Evolutionary conservation across 208 protist genomes (phyloP).

Genomic region (Leishmania aethiopica): DNA sequence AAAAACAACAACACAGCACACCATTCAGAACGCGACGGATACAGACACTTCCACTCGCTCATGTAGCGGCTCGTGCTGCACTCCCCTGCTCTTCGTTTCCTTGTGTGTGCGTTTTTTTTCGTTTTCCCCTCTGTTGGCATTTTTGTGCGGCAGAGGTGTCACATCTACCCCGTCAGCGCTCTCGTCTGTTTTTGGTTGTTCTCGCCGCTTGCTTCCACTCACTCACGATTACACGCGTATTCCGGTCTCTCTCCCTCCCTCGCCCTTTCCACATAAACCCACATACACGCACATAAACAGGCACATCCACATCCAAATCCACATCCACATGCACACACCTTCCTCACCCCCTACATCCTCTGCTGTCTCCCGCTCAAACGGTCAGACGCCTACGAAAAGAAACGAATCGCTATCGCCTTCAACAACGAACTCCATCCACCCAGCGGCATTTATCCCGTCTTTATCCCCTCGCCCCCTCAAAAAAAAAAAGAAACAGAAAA

Average conservation of each 20-base stretch:
- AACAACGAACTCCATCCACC: not conserved
- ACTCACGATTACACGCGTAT: not conserved
- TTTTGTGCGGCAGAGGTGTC: not conserved
- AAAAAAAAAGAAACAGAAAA: not conserved
- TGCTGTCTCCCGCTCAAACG: not conserved
- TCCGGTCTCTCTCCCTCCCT: no score
- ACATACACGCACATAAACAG: not conserved
- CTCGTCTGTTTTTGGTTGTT: not conserved
- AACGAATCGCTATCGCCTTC: not conserved
- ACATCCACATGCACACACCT: no score
- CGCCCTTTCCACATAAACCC: no score
- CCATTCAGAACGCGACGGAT: not conserved
- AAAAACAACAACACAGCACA: not conserved
- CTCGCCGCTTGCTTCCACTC: not conserved
- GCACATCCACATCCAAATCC: not conserved
- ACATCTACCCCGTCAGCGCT: not conserved
- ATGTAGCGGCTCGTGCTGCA: not conserved
- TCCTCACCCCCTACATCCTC: not conserved
- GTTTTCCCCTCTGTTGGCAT: not conserved
- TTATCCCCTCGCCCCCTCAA: not conserved
- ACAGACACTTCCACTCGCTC: not conserved
- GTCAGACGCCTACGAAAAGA: not conserved
- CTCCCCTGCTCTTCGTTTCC: not conserved
- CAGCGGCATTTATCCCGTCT: not conserved
- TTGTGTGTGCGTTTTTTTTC: not conserved